Evolutionary conservation across 371 early-diverging fungal species (phyloP).

Genomic region (Mucor indicus): DNA sequence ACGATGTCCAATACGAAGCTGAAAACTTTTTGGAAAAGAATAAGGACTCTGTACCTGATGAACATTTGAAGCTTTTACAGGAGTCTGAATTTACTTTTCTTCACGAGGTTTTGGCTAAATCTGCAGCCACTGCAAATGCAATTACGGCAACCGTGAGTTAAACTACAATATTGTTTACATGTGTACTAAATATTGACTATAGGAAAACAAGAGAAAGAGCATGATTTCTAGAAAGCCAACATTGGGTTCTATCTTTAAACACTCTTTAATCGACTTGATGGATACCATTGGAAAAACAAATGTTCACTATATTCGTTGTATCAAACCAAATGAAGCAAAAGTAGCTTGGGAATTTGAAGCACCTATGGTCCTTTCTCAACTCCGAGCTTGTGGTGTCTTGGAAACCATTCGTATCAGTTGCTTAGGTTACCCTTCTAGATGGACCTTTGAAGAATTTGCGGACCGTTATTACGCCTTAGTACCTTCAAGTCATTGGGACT

Average conservation of each 20-base stretch:
- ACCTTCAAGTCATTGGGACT: constrained; percentile 66
- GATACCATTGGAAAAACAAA: constrained; percentile 89
- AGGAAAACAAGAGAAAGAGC: constrained; percentile 39
- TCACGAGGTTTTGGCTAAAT: constrained; percentile 62
- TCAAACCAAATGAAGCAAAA: constrained; percentile 95
- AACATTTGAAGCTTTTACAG: constrained; percentile 75
- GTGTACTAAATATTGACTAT: neutral
- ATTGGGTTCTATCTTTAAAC: constrained; percentile 71
- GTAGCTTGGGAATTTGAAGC: constrained; percentile 86
- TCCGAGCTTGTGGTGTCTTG: constrained; percentile 98
- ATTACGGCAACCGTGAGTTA: constrained; percentile 26
- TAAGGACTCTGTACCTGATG: constrained; percentile 96
- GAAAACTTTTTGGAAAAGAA: constrained; percentile 98
- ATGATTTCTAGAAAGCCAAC: constrained; percentile 75
- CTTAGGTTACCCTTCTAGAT: constrained; percentile 96
- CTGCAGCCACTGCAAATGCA: constrained; percentile 46
- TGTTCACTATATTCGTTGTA: constrained; percentile 96
- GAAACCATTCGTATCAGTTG: constrained; percentile 99
- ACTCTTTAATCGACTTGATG: constrained; percentile 88
- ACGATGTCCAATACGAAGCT: constrained; percentile 84
- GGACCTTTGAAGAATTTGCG: constrained; percentile 91
- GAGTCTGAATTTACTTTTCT: constrained; percentile 72
- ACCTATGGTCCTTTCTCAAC: constrained; percentile 89
- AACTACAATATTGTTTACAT: neutral
- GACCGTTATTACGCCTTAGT: constrained; percentile 87